phyloP scores from a whole-genome alignment of 495 filamentous ascomycete species.

The Jackrogersella multiformis region DNA sequence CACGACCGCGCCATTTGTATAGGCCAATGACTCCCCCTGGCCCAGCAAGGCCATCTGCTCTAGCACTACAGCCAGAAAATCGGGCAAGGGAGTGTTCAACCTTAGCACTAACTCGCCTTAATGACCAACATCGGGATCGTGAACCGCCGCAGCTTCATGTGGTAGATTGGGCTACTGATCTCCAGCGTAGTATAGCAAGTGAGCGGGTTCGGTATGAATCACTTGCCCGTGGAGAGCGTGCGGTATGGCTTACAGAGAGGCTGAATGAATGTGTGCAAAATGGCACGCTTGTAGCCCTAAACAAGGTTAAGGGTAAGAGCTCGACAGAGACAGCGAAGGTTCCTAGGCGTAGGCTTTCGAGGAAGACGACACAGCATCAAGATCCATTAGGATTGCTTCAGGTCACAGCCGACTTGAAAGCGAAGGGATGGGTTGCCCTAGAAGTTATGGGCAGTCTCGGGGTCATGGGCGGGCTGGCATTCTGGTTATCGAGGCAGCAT shows the following conservation, averaged over 20 bases:
- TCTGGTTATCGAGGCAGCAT: conserved; percentile 63
- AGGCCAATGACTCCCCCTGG: conserved; percentile 33
- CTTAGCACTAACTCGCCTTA: conserved; percentile 75
- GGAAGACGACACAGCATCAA: conserved; percentile 56
- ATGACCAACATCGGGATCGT: conserved; percentile 77
- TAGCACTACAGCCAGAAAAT: conserved; percentile 3
- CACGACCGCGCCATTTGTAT: conserved; percentile 43
- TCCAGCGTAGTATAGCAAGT: conserved; percentile 82
- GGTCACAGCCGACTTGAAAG: conserved; percentile 72
- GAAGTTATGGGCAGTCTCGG: conserved; percentile 81
- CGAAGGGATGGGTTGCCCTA: conserved; percentile 73
- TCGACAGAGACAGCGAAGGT: conserved; percentile 31
- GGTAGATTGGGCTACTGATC: conserved; percentile 88
- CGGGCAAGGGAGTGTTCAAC: conserved; percentile 47
- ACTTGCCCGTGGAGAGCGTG: conserved; percentile 75
- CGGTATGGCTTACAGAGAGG: conserved; percentile 80
- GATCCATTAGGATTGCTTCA: conserved; percentile 82
- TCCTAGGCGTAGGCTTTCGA: conserved; percentile 25
- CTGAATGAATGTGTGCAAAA: conserved; percentile 79
- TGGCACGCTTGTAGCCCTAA: conserved; percentile 66
- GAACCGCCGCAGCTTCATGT: conserved; percentile 80
- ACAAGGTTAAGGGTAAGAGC: conserved; percentile 19
- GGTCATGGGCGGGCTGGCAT: conserved; percentile 74
- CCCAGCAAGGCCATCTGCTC: conserved; percentile 9
- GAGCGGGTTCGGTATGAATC: conserved; percentile 81